Base-by-base conservation (phyloP, 2,329 filamentous ascomycete species). In the Fusarium euwallaceae region DNA sequence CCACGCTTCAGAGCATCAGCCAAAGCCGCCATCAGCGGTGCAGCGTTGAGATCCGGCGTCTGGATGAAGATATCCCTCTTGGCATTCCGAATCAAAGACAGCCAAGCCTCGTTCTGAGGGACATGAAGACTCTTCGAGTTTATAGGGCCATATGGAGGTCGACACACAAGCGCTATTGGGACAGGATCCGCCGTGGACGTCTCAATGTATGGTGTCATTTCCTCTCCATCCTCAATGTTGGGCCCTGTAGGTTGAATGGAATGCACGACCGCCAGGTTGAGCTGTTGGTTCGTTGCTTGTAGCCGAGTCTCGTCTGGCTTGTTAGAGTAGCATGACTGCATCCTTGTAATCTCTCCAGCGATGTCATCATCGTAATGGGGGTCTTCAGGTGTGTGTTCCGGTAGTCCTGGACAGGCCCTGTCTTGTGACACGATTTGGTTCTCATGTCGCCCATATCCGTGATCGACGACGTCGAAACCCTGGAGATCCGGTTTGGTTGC, bases 41-140 rank as follows among this genome's bases (percentile, higher is more conserved):
- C 88, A 1, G 93, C 93, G 76, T 96, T 96, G 41, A 96, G 86
- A 24, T 94, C 92, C 0, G 94, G 94, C 0, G 92, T 92, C 80
- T 95, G 93, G 67, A 96, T 95, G 77, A 95, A 94, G n/a, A 95
- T 88, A 32, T 83, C 87, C 14, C 84, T 83, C 64, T 86, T 81
- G 0, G 93, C 93, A 75, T 95, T 88, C 1, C 90, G 87, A 9
- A 95, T 86, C 1, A 92, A 88, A 0, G 92, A 92, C 0, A 95
- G 83, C 89, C 92, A 95, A 0, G 91, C 92, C 60, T 91, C 92
- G 76, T 96, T 95, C 76, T 96, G 94, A 0, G 94, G 94, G 3
- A 91, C 92, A 59, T 88, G 85, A 3, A 91, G 84, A 20, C 88
- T 90, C 20, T 86, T 84, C 66, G 92, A 89, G 74, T 90, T 92